These are phyloP conservation scores for Quillaja saponaria DNA, from an alignment of 306 rosid species.

Conservation along the genomic window DNA sequence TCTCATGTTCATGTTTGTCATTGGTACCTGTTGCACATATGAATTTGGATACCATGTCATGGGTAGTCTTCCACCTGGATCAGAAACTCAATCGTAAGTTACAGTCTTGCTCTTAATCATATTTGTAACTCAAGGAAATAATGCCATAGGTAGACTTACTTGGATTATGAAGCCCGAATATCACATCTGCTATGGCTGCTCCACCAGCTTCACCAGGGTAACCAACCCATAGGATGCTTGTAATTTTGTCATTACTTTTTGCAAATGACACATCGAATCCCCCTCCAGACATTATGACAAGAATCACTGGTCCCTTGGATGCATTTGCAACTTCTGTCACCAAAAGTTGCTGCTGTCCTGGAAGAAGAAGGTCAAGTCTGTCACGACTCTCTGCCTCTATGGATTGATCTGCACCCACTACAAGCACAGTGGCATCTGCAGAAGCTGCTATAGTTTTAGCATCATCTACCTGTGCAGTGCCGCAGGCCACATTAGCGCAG, in stretches of 20 bases:
- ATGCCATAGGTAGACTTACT: constrained; percentile 46
- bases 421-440: constrained; percentile 86
- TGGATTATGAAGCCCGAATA: constrained; percentile 81
- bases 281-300: constrained; percentile 95
- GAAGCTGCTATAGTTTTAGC: constrained; percentile 70
- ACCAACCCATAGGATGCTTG: constrained; percentile 97
- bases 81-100: constrained; percentile 14
- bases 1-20: constrained; percentile 98
- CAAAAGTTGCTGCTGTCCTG: constrained; percentile 78
- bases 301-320: constrained; percentile 88
- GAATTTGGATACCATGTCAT: constrained; percentile 99
- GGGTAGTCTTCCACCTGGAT: constrained; percentile 91
- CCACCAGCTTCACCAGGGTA: constrained; percentile 99
- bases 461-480: constrained; percentile 58
- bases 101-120: too few relatives aligned
- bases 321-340: constrained; percentile 76
- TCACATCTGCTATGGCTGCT: constrained; percentile 91
- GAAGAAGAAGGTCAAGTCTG: constrained; percentile 70
- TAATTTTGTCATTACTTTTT: constrained; percentile 59
- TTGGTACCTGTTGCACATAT: constrained; percentile 76
- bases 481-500: constrained; percentile 73
- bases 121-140: neutral
- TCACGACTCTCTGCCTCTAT: constrained; percentile 89
- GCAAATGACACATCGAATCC: constrained; percentile 92
- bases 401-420: constrained; percentile 75